phyloP scores from a whole-genome alignment of 352 stramenopile genomes.

The Porosira glacialis region DNA sequence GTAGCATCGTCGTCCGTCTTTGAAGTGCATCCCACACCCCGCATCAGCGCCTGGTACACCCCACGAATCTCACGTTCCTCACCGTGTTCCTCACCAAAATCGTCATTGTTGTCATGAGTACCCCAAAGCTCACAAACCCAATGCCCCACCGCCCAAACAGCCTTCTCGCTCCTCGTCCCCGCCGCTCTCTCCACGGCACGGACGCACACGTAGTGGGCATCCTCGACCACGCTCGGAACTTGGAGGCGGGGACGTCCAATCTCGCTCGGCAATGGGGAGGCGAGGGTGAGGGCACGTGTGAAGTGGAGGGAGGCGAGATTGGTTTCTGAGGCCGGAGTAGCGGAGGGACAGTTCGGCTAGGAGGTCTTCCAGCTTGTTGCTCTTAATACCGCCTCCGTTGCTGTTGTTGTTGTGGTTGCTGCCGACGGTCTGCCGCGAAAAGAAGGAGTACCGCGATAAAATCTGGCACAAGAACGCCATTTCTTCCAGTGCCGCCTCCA shows the following conservation, averaged over 20 bases:
- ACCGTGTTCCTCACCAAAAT: conserved; percentile 6
- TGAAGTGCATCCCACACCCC: conserved; percentile 54
- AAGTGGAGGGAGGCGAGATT: conserved; percentile 37
- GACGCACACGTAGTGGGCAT: conserved; percentile 71
- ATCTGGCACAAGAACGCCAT: conserved; percentile 75
- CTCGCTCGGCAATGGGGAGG: conserved; percentile 39
- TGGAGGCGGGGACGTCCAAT: conserved; percentile 34
- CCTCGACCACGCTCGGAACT: conserved; percentile 74
- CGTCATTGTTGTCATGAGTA: conserved; percentile 19
- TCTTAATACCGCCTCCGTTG: no score
- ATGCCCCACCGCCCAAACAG: conserved; percentile 72
- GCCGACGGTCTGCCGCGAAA: conserved; percentile 25
- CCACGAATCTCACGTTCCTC: conserved; percentile 15
- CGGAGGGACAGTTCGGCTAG: conserved; percentile 45
- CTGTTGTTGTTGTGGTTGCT: conserved; percentile 4
- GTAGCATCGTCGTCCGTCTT: no score
- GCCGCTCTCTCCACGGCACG: conserved; percentile 65
- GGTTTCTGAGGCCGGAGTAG: conserved; percentile 45
- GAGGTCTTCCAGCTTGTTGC: conserved; percentile 28
- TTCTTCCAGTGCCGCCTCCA: conserved; percentile 73
- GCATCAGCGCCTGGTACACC: conserved; percentile 61
- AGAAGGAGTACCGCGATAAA: conserved; percentile 54
- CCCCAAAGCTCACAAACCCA: conserved; percentile 74
- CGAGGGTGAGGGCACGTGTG: conserved; percentile 33
- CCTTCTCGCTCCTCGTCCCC: conserved; percentile 62